Percentiles rank a stretch among this genome's conserved stretches.
These are phyloP conservation scores for Hawksworthiomyces lignivorus DNA, from an alignment of 2,329 filamentous ascomycete genomes.

Conservation along the genomic window DNA sequence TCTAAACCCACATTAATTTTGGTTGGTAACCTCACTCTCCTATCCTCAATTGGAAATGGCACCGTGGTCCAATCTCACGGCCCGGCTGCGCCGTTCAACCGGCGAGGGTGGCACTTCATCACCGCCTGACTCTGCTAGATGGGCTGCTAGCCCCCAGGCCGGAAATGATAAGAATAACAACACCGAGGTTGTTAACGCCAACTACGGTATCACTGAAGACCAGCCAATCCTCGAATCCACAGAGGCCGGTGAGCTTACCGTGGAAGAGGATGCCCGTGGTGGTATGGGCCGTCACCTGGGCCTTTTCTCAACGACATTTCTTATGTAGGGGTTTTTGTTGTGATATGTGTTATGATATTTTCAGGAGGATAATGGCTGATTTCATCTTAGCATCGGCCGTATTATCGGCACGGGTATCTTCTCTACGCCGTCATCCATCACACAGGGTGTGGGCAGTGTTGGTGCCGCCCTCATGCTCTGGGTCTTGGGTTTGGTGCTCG, in stretches of 20 bases:
- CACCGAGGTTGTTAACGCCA: not conserved
- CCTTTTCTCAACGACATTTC: conserved; percentile 14
- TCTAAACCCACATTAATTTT: no score
- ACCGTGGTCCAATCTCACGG: no score
- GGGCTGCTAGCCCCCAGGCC: no score
- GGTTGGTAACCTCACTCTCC: no score
- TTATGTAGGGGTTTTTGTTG: conserved; percentile 6
- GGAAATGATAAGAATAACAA: not conserved
- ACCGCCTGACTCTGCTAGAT: no score
- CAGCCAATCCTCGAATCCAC: conserved; percentile 3
- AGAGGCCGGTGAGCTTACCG: conserved; percentile 13
- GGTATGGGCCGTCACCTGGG: conserved; percentile 15
- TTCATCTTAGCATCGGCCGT: conserved; percentile 10
- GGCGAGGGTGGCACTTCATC: no score
- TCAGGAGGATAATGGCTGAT: not conserved
- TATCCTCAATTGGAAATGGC: no score
- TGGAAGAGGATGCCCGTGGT: conserved; percentile 11
- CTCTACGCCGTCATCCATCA: conserved; percentile 46
- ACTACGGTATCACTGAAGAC: not conserved
- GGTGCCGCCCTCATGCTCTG: conserved; percentile 34
- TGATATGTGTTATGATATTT: not conserved
- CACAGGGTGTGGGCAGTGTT: conserved; percentile 44
- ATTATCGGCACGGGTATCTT: conserved; percentile 35
- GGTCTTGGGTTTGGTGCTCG: conserved; percentile 35
- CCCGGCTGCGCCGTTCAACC: no score